phyloP scores from a whole-genome alignment of 1,284 basidiomycete genomes.

The Heterobasidion annosum region DNA sequence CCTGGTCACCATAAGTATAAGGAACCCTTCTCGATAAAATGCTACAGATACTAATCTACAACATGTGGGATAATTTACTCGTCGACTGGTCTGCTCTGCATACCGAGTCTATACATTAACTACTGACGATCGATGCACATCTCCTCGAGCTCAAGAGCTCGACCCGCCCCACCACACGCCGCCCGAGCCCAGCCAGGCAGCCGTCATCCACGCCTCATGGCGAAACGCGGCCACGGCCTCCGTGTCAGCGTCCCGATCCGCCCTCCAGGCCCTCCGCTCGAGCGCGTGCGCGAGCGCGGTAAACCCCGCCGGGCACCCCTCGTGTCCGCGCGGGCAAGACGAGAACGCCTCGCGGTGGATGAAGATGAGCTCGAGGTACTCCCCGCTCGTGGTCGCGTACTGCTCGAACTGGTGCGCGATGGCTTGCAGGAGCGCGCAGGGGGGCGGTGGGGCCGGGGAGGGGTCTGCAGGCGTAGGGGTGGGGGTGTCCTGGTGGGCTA shows the following conservation, averaged over 20 bases:
- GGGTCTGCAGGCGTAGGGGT: background rate
- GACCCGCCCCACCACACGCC: slow-evolving; percentile 11
- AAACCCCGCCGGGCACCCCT: slow-evolving; percentile 50
- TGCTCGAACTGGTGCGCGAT: slow-evolving; percentile 28
- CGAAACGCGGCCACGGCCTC: slow-evolving; percentile 52
- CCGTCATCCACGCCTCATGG: slow-evolving; percentile 56
- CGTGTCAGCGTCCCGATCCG: slow-evolving; percentile 55
- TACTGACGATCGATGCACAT: no score
- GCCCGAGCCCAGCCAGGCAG: slow-evolving; percentile 18
- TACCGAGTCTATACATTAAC: no score
- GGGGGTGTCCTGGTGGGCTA: background rate
- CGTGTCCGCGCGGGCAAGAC: slow-evolving; percentile 51
- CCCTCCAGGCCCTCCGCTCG: slow-evolving; percentile 49
- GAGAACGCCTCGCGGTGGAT: slow-evolving; percentile 59
- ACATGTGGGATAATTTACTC: no score
- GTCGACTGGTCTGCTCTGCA: no score
- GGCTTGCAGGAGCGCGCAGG: slow-evolving; percentile 48
- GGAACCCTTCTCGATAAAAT: no score
- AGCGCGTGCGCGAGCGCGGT: slow-evolving; percentile 52
- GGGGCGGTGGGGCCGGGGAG: slow-evolving; percentile 8
- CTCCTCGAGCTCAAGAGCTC: no score
- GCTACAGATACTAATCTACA: no score
- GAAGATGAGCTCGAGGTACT: slow-evolving; percentile 66
- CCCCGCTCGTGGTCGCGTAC: slow-evolving; percentile 54
- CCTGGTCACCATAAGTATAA: no score